phyloP scores from a whole-genome alignment of 208 protist species.

The Trichomonas vaginalis region DNA sequence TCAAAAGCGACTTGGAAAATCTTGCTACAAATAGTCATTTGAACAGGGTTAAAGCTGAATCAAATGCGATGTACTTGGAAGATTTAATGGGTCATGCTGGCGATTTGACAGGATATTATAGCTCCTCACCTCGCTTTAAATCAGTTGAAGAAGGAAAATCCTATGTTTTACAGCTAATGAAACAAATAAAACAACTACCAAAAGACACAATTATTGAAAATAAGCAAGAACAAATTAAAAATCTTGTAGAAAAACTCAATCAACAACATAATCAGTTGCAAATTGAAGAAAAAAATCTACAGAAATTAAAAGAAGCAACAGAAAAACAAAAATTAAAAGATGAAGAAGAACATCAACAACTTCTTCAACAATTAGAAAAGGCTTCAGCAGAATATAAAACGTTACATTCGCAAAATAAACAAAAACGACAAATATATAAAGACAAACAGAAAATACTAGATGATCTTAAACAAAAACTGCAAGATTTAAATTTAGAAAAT shows the following conservation, averaged over 20 bases:
- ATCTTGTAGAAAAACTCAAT: not conserved
- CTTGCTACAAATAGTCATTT: not conserved
- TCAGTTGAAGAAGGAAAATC: not conserved
- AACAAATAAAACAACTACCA: not conserved
- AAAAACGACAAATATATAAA: not conserved
- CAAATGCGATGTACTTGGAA: not conserved
- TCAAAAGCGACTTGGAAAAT: not conserved
- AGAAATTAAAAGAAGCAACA: not conserved
- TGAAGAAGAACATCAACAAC: not conserved
- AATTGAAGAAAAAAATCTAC: not conserved
- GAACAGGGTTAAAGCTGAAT: not conserved
- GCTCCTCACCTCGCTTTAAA: not conserved
- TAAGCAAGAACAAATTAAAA: not conserved
- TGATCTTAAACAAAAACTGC: not conserved
- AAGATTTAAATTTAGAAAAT: not conserved
- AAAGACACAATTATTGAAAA: not conserved
- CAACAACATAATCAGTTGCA: not conserved
- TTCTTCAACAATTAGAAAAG: not conserved
- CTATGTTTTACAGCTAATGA: not conserved
- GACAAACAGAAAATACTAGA: not conserved
- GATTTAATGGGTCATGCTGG: not conserved
- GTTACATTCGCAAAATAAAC: not conserved
- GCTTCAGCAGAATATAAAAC: not conserved
- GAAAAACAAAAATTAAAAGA: not conserved
- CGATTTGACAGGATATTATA: not conserved